Percentiles rank a stretch among this genome's conserved stretches.
phyloP scores from a whole-genome alignment of 2,329 filamentous ascomycete genomes.

The Talaromyces sp. region DNA sequence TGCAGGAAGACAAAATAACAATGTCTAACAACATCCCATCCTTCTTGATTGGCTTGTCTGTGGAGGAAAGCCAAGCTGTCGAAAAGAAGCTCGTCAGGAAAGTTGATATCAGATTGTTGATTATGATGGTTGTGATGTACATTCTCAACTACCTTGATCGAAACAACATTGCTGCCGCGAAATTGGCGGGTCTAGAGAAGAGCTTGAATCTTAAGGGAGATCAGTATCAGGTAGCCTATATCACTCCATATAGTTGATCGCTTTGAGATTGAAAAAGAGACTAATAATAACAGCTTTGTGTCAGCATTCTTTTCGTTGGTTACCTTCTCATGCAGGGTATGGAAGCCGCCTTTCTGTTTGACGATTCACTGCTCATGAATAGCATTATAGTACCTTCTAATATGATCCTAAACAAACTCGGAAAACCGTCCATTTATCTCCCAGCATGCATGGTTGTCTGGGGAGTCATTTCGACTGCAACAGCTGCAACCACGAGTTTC shows the following conservation, averaged over 20 bases:
- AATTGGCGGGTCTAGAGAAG: neutral
- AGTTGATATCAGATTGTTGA: neutral
- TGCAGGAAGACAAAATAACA: neutral
- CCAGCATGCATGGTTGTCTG: neutral
- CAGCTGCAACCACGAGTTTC: neutral
- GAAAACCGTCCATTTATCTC: neutral
- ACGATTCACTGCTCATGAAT: neutral
- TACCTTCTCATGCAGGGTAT: neutral
- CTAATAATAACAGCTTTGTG: neutral
- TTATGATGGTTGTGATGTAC: neutral
- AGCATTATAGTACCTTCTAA: neutral
- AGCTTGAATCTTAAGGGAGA: neutral
- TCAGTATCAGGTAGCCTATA: neutral
- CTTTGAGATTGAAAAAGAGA: neutral
- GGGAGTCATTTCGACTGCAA: neutral
- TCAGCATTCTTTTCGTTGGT: neutral
- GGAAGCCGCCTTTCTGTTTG: neutral
- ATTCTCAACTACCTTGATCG: neutral
- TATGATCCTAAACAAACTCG: neutral
- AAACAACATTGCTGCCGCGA: neutral
- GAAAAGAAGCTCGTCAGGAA: neutral
- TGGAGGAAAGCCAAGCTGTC: neutral
- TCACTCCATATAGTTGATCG: neutral
- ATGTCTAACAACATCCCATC: neutral
- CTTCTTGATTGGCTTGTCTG: neutral